Conservation (phyloP, 2,329 filamentous ascomycete species). For the Pseudophaeomoniella oleicola region DNA sequence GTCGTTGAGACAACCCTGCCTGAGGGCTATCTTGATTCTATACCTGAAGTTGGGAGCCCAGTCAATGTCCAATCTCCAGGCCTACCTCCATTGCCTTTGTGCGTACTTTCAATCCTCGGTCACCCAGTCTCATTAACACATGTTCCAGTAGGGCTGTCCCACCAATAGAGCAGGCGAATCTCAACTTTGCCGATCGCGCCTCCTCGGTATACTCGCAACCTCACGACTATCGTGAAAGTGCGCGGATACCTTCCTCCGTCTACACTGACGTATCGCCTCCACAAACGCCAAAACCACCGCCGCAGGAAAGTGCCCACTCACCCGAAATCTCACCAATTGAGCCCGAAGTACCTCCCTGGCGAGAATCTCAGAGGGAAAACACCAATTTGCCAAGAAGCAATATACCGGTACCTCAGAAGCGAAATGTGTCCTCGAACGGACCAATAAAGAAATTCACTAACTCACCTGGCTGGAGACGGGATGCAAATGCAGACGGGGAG, state of each 20-base stretch:
- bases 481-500: slow-evolving; percentile 11
- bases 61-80: slow-evolving; percentile 15
- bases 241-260: slow-evolving; percentile 7
- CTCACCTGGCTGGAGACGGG: slow-evolving; percentile 7
- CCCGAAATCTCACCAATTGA: slow-evolving; percentile 10
- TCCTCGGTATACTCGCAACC: slow-evolving; percentile 51
- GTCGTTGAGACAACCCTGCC: slow-evolving; percentile 30
- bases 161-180: slow-evolving; percentile 6
- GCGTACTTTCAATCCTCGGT: slow-evolving; percentile 9
- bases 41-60: slow-evolving; percentile 18
- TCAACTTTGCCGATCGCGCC: slow-evolving; percentile 19
- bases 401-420: slow-evolving; percentile 15
- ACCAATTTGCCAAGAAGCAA: slow-evolving; percentile 14
- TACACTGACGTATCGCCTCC: slow-evolving; percentile 29
- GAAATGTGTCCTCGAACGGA: slow-evolving; percentile 8
- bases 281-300: slow-evolving; percentile 19
- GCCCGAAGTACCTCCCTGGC: slow-evolving; percentile 12
- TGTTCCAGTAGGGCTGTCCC: slow-evolving; percentile 9
- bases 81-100: slow-evolving; percentile 25
- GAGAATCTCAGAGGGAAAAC: slow-evolving; percentile 7
- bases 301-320: slow-evolving; percentile 1
- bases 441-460: slow-evolving; percentile 8
- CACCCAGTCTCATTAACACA: slow-evolving; percentile 8
- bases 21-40: slow-evolving; percentile 26
- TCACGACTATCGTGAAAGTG: slow-evolving; percentile 15